Conservation (phyloP, 805 yeast species). For the Ogataea pignaliae region DNA sequence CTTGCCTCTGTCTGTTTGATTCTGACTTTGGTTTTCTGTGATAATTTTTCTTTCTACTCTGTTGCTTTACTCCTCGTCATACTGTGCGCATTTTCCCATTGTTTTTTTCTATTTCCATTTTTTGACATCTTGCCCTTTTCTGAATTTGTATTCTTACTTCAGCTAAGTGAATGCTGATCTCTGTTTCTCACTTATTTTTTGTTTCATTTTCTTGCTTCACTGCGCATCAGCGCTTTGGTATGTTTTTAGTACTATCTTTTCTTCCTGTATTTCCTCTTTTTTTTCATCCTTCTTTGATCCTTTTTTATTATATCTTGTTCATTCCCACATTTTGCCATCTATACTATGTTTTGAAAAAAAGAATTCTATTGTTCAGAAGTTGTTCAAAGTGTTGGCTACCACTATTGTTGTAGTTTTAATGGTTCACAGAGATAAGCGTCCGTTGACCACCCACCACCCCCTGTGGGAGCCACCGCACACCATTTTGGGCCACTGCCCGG, state of each 20-base stretch:
- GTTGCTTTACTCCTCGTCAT: background rate
- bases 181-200: background rate
- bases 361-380: too few relatives aligned
- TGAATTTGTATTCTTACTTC: background rate
- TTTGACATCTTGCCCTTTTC: background rate
- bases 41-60: background rate
- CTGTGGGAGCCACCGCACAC: too few relatives aligned
- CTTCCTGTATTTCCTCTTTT: background rate
- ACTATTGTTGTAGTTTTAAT: too few relatives aligned
- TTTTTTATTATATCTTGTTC: conserved; percentile 4
- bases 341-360: too few relatives aligned
- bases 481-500: too few relatives aligned
- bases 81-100: background rate
- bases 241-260: background rate
- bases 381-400: too few relatives aligned
- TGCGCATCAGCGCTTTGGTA: background rate
- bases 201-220: background rate
- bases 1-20: background rate
- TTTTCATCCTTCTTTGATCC: background rate
- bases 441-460: too few relatives aligned
- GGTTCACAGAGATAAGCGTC: too few relatives aligned
- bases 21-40: background rate
- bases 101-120: background rate
- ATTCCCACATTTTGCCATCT: too few relatives aligned
- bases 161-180: background rate